These are phyloP conservation scores for Claviceps maximensis DNA, from an alignment of 2,329 filamentous ascomycete genomes.

Conservation along the genomic window DNA sequence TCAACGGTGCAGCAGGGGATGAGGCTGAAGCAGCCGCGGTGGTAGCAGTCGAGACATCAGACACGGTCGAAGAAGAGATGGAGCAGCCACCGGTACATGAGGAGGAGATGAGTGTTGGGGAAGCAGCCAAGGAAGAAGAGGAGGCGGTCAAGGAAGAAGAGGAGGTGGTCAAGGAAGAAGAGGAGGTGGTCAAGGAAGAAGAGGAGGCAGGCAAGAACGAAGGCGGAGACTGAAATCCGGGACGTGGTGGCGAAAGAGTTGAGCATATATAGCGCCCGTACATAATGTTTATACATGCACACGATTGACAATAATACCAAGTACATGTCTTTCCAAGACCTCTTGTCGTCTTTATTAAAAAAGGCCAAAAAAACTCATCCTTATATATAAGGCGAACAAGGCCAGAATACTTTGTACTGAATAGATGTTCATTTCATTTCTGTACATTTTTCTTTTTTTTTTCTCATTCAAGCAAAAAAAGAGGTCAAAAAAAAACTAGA, in stretches of 20 bases:
- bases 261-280: conserved; percentile 15
- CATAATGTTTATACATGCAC: conserved; percentile 23
- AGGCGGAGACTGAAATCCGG: neutral
- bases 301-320: neutral
- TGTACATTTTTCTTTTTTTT: no score
- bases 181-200: neutral
- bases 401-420: no score
- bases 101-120: neutral
- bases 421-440: no score
- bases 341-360: no score
- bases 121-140: conserved; percentile 8
- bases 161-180: neutral
- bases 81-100: conserved; percentile 1
- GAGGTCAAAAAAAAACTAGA: no score
- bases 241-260: neutral
- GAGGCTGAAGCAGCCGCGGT: neutral
- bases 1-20: conserved; percentile 8
- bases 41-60: conserved; percentile 3
- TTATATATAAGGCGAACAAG: no score
- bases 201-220: neutral
- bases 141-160: neutral
- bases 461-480: no score
- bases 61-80: conserved; percentile 5
- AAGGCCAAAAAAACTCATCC: no score
- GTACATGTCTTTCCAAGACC: neutral